Evolutionary conservation across 768 basidiomycete species (phyloP), one percentile per base, ranked within the genome.

Genomic region (Mycena filopes): DNA sequence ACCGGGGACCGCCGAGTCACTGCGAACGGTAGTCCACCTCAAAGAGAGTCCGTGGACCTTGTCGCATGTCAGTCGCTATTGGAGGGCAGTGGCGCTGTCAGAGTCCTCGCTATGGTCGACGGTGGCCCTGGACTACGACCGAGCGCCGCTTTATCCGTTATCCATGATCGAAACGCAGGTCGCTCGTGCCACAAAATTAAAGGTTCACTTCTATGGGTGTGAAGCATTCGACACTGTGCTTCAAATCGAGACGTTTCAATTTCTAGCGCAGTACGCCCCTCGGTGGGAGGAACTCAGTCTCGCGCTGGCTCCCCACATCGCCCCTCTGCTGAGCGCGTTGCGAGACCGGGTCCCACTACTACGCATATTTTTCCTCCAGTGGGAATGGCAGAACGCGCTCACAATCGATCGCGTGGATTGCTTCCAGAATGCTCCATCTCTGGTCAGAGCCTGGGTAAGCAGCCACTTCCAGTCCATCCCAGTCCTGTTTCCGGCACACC

Each of bases 211-310:
- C n/a, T 45, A 45, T 42, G 47, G 55, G 6, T n/a, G 13, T 21
- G 16, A 51, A 13, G 5, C 12, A 3, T 2, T 8, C 2, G 28
- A 53, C 8, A 3, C 56, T 21, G 8, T 1, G 1, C 43, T 33
- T 29, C 63, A 65, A 28, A 38, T 46, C 10, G 9, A 28, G 8
- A 23, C 40, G 3, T 65, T 65, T 9, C 6, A 28, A 4, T 28
- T 25, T 21, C 23, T 65, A 20, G 18, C 56, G 10, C 8, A 54
- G 21, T 45, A 58, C 40, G 21, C 51, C 2, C 0, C n/a, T 3
- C 33, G 43, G 0, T 65, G 56, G 63, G 56, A 65, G 20, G 63
- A 46, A 9, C 33, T 58, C 33, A 41, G 25, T 31, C 20, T 65
- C 9, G 26, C 25, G 12, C 7, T 65, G 9, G 53, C 50, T 18